Evolutionary conservation across 768 basidiomycete species (phyloP).

Genomic region (Mycena rebaudengoi): DNA sequence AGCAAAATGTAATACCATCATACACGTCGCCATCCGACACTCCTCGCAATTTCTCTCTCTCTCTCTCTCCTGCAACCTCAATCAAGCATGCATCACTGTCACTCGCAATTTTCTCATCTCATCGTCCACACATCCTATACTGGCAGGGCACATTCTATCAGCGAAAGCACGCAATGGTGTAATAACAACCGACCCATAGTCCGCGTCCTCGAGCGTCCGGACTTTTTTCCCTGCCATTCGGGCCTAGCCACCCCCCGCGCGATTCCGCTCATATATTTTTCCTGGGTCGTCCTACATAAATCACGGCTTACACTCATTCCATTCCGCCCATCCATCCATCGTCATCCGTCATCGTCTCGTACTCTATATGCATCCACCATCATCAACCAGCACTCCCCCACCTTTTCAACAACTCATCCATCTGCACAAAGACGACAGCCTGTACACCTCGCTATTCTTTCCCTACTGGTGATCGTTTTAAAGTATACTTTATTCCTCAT

Average conservation of each 20-base stretch:
- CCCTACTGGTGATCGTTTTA: conserved; percentile 62
- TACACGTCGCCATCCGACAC: conserved; percentile 70
- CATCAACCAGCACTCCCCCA: conserved; percentile 61
- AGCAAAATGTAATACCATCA: conserved; percentile 86
- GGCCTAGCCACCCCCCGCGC: conserved; percentile 28
- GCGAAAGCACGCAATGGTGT: conserved; percentile 31
- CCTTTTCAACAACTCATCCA: conserved; percentile 51
- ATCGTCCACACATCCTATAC: conserved; percentile 54
- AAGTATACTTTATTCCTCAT: conserved; percentile 88
- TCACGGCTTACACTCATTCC: conserved; percentile 30
- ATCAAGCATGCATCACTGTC: conserved; percentile 74
- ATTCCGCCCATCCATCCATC: conserved; percentile 26
- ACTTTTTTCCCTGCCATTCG: conserved; percentile 26
- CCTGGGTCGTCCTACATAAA: conserved; percentile 24
- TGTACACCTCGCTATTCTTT: conserved; percentile 49
- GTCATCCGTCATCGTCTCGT: conserved; percentile 51
- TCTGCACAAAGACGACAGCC: conserved; percentile 65
- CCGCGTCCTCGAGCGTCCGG: conserved; percentile 12
- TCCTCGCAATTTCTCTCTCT: conserved; percentile 62
- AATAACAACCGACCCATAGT: conserved; percentile 25
- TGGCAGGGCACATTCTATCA: conserved; percentile 59
- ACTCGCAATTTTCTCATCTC: conserved; percentile 66
- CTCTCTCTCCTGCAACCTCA: conserved; percentile 64
- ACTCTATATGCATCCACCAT: conserved; percentile 67
- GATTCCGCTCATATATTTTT: conserved; percentile 32